phyloP scores from a whole-genome alignment of 1,139 yeast genomes.

The Hansenula sp. region DNA sequence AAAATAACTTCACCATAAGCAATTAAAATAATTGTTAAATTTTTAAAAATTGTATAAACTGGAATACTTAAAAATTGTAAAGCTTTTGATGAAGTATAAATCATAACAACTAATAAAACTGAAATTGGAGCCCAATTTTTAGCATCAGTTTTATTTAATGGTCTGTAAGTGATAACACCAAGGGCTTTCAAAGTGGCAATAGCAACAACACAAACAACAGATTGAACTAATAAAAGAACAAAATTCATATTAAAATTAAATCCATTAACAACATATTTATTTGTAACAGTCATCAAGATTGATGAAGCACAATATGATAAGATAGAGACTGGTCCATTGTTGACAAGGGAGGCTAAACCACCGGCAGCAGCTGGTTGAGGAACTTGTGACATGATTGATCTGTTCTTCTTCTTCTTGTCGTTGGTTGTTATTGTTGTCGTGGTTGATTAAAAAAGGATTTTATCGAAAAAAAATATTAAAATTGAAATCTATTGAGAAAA shows the following conservation, averaged over 20 bases:
- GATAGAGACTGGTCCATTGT: slow-evolving; percentile 85
- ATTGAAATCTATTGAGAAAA: background rate
- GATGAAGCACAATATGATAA: slow-evolving; percentile 87
- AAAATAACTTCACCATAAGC: slow-evolving; percentile 98
- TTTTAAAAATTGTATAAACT: slow-evolving; percentile 95
- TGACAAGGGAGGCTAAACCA: slow-evolving; percentile 38
- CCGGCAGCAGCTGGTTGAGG: slow-evolving; percentile 8
- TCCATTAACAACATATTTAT: slow-evolving; percentile 88
- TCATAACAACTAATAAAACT: slow-evolving; percentile 82
- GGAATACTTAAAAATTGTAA: slow-evolving; percentile 88
- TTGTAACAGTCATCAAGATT: slow-evolving; percentile 95
- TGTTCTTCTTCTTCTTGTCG: background rate
- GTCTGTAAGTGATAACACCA: slow-evolving; percentile 81
- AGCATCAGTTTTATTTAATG: slow-evolving; percentile 82
- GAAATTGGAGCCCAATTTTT: slow-evolving; percentile 96
- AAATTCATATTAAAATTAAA: slow-evolving; percentile 84
- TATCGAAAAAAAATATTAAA: background rate
- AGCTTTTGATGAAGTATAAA: slow-evolving; percentile 95
- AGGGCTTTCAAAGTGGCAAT: slow-evolving; percentile 67
- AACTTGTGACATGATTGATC: slow-evolving; percentile 10
- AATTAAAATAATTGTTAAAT: slow-evolving; percentile 90
- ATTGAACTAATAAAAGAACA: slow-evolving; percentile 77
- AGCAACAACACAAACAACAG: slow-evolving; percentile 73
- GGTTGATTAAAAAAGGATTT: background rate
- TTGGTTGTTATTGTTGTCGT: background rate